These are phyloP conservation scores for Cytospora paraplurivora DNA, from an alignment of 2,329 filamentous ascomycete species.

Conservation along the genomic window DNA sequence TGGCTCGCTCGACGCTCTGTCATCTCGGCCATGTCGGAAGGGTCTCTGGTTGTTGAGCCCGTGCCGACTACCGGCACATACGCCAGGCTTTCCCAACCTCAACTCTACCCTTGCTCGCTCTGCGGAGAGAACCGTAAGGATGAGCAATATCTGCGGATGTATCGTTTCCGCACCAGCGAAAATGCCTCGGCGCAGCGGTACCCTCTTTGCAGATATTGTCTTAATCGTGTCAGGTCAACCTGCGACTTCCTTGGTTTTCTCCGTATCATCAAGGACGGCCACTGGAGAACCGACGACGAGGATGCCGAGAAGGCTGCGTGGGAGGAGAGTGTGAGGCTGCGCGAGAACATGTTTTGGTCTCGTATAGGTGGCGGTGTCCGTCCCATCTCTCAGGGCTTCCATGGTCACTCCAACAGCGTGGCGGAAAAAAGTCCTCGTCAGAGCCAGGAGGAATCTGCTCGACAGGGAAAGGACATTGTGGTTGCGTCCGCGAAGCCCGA, in stretches of 20 bases:
- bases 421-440: slow-evolving; percentile 33
- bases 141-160: slow-evolving; percentile 71
- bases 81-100: slow-evolving; percentile 52
- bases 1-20: slow-evolving; percentile 91
- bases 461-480: slow-evolving; percentile 1
- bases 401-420: slow-evolving; percentile 32
- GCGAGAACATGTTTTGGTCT: slow-evolving; percentile 97
- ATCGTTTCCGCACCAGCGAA: slow-evolving; percentile 88
- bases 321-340: slow-evolving; percentile 88
- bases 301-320: slow-evolving; percentile 86
- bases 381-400: slow-evolving; percentile 51
- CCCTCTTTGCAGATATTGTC: slow-evolving; percentile 85
- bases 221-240: slow-evolving; percentile 79
- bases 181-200: slow-evolving; percentile 85
- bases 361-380: slow-evolving; percentile 89
- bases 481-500: slow-evolving; percentile 11
- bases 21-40: slow-evolving; percentile 78
- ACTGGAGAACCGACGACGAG: slow-evolving; percentile 81
- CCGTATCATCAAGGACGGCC: slow-evolving; percentile 87
- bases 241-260: slow-evolving; percentile 94
- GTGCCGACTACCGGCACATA: slow-evolving; percentile 64
- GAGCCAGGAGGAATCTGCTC: slow-evolving; percentile 30
- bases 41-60: slow-evolving; percentile 86
- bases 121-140: slow-evolving; percentile 83
- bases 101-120: slow-evolving; percentile 73